phyloP scores from a whole-genome alignment of 2,329 filamentous ascomycete species.

The Aspergillus neoniger region DNA sequence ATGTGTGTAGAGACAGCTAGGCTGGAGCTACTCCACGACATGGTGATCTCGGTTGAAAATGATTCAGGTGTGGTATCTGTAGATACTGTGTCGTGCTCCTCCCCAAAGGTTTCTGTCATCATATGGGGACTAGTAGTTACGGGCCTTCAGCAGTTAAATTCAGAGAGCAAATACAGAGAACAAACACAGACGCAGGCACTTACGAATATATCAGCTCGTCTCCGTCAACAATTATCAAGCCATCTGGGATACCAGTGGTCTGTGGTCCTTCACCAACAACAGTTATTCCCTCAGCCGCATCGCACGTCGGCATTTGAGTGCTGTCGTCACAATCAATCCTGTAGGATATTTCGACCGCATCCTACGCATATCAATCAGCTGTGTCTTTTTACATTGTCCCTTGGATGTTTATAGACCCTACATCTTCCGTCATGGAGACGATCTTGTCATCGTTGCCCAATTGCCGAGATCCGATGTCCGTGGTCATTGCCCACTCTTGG shows the following conservation, averaged over 20 bases:
- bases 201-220: background rate
- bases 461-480: background rate
- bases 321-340: background rate
- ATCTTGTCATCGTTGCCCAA: background rate
- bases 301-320: background rate
- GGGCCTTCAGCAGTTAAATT: background rate
- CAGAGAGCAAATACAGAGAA: no score
- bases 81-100: background rate
- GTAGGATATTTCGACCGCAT: background rate
- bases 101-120: no score
- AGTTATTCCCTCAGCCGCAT: background rate
- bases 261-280: background rate
- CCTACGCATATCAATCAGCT: no score
- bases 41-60: background rate
- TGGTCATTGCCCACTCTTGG: background rate
- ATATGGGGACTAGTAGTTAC: background rate
- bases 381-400: background rate
- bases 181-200: background rate
- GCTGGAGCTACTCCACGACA: background rate
- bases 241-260: background rate
- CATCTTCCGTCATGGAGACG: background rate
- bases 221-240: background rate
- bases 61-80: background rate
- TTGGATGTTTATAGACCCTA: background rate
- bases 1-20: background rate